Base-by-base conservation (phyloP, 2,329 filamentous ascomycete species). In the Exophiala alcalophila region DNA sequence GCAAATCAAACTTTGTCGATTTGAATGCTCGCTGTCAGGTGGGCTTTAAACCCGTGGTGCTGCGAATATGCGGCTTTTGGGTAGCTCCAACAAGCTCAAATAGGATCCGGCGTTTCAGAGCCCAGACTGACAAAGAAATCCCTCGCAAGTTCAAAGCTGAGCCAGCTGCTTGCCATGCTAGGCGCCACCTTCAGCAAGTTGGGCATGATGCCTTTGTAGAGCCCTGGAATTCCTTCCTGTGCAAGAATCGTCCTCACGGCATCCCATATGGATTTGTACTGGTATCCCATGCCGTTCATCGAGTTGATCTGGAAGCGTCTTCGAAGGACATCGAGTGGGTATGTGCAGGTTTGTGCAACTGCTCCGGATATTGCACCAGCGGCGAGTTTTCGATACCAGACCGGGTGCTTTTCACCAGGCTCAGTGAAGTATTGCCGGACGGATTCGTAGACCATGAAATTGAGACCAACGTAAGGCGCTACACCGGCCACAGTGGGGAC, bases 251-350 rank as follows among this genome's bases (percentile, higher is more conserved):
- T 80, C 37, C 72, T 78, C 51, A 98, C 71, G 3, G 92, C 92
- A 61, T 95, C 88, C 50, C 80, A 74, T 29, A 98, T 83, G 5
- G 83, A 84, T 59, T 86, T 89, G 71, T 98, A 98, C 63, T 91
- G 81, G 67, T 96, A 97, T 36, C 92, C 92, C 82, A 98, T 91
- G 37, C 92, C 92, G 33, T 86, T 88, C 92, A 98, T 98, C 40
- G 92, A 96, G 68, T 98, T 98, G 70, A 98, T 92, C 63, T 98
- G 92, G 65, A 98, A 98, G 36, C 92, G 80, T 47, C 92, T 82
- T 21, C 92, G 86, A 40, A 98, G 74, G 2, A 98, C 91, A 77
- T 68, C 94, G 86, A 98, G 96, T 49, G 92, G 92, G 68, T 98
- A 98, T 60, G 92, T 98, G 75, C 86, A 95, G 2, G 91, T 97